A percentile compares a stretch with the other conserved stretches of the same genome.
Conservation (phyloP, 2,329 filamentous ascomycete genomes). For the Ploettnerulaceae sp. region DNA sequence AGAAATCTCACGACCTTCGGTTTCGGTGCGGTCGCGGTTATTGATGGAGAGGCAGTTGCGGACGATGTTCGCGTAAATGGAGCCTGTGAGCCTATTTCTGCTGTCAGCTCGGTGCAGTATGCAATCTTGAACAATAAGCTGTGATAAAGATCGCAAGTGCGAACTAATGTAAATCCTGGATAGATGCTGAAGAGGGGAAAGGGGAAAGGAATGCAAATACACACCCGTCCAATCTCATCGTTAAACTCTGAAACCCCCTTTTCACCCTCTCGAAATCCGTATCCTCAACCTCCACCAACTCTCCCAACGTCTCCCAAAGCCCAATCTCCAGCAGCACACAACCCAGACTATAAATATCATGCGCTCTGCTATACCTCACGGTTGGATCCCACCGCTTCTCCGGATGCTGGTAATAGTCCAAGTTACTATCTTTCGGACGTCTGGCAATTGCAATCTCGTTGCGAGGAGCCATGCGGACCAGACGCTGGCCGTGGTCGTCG, state of each 20-base stretch:
- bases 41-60: conserved; percentile 24
- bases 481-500: conserved; percentile 12
- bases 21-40: conserved; percentile 19
- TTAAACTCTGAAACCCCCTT: conserved; percentile 22
- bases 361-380: conserved; percentile 35
- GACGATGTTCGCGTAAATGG: conserved; percentile 26
- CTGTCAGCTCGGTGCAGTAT: too few relatives aligned
- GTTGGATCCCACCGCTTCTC: conserved; percentile 24
- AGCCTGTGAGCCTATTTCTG: conserved; percentile 19
- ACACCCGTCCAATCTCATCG: conserved; percentile 27
- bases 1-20: conserved; percentile 19
- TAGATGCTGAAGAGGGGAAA: neutral
- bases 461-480: conserved; percentile 2
- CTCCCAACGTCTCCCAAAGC: conserved; percentile 42
- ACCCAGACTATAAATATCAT: conserved; percentile 45
- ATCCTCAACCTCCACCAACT: conserved; percentile 22
- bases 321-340: conserved; percentile 48
- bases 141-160: too few relatives aligned
- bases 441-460: conserved; percentile 20
- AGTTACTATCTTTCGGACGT: conserved; percentile 32
- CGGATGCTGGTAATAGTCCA: conserved; percentile 30
- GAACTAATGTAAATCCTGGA: too few relatives aligned
- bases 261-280: conserved; percentile 24
- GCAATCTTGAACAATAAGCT: too few relatives aligned
- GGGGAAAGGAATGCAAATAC: conserved; percentile 8